phyloP scores from a whole-genome alignment of 2,329 filamentous ascomycete species.

The Thielaviopsis ethacetica region DNA sequence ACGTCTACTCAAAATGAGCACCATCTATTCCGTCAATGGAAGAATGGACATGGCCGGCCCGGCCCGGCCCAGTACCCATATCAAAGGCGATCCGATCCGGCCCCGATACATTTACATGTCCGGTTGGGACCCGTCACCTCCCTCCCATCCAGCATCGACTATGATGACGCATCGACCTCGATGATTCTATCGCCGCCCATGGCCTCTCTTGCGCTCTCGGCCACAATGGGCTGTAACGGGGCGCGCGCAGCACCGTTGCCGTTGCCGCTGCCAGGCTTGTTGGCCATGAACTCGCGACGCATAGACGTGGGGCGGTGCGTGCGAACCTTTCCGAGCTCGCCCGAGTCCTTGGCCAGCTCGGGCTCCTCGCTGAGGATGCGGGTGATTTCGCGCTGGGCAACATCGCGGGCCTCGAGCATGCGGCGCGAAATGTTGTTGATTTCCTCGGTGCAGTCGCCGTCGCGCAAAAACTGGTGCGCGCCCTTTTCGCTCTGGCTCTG shows the following conservation, averaged over 20 bases:
- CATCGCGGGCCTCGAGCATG: constrained; percentile 44
- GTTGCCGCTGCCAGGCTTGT: constrained; percentile 4
- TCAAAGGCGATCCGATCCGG: too few relatives aligned
- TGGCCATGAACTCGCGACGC: constrained; percentile 26
- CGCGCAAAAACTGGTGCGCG: constrained; percentile 76
- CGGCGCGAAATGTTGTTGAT: constrained; percentile 51
- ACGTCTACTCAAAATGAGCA: neutral
- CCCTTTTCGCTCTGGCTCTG: constrained; percentile 73
- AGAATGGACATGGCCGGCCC: too few relatives aligned
- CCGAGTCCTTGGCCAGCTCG: constrained; percentile 23
- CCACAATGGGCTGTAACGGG: neutral
- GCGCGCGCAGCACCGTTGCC: neutral
- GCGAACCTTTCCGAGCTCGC: constrained; percentile 26
- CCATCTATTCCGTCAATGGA: too few relatives aligned
- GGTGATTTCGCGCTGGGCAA: constrained; percentile 43
- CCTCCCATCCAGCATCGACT: neutral
- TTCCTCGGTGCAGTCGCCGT: constrained; percentile 69
- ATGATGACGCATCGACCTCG: neutral
- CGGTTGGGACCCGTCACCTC: too few relatives aligned
- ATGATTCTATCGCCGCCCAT: neutral
- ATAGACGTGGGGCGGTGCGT: constrained; percentile 37
- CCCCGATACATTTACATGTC: too few relatives aligned
- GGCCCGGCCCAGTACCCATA: too few relatives aligned
- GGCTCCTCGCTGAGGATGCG: constrained; percentile 37
- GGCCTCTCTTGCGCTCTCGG: neutral